Evolutionary conservation across 257 asterid species (phyloP).

Genomic region (Nicotiana obtusifolia): DNA sequence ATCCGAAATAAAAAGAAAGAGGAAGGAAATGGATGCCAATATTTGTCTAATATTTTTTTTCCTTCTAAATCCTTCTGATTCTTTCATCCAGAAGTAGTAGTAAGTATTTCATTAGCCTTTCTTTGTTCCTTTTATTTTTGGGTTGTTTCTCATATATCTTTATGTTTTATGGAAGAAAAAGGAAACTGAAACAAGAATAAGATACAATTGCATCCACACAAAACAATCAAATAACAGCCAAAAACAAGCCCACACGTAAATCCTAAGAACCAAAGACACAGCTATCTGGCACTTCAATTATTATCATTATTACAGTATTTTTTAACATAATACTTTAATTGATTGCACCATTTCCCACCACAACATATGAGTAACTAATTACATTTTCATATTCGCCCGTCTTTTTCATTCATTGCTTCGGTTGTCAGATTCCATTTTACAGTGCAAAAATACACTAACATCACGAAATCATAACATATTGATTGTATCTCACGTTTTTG

Average conservation of each 20-base stretch:
- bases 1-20: not conserved
- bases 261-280: not conserved
- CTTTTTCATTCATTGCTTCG: conserved; percentile 1
- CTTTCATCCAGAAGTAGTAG: not conserved
- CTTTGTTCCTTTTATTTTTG: not conserved
- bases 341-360: conserved; percentile 4
- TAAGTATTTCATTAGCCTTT: not conserved
- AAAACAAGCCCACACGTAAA: not conserved
- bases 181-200: not conserved
- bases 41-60: not conserved
- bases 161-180: too few relatives aligned
- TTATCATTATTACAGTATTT: too few relatives aligned
- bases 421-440: conserved; percentile 7
- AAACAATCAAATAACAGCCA: not conserved
- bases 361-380: not conserved
- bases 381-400: not conserved
- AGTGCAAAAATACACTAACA: not conserved
- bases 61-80: too few relatives aligned
- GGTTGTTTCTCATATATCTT: not conserved
- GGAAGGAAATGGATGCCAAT: not conserved
- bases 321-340: not conserved
- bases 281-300: not conserved
- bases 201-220: not conserved
- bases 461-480: not conserved
- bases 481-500: not conserved